Conservation (phyloP, 202 grass and related monocot species). For the Brachypodium distachyon region DNA sequence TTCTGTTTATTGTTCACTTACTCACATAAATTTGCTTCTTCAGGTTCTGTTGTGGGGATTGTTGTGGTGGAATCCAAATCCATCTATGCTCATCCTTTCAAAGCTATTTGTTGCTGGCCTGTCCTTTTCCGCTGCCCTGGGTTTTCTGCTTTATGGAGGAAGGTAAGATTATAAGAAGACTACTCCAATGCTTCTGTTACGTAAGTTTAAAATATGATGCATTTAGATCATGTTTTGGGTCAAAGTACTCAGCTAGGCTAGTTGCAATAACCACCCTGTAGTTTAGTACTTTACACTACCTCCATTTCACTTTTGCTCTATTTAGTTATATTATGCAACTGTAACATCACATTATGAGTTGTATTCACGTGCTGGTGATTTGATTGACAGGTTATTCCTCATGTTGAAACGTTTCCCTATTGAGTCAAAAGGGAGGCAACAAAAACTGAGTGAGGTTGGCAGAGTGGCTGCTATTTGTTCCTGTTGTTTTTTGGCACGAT, state of each 20-base stretch:
- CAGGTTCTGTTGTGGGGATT: slow-evolving; percentile 67
- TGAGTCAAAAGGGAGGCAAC: slow-evolving; percentile 82
- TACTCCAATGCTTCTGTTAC: background rate
- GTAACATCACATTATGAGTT: background rate
- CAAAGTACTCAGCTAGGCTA: background rate
- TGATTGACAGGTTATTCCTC: slow-evolving; percentile 57
- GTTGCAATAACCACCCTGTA: background rate
- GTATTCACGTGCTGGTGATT: background rate
- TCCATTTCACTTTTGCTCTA: background rate
- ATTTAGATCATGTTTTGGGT: background rate
- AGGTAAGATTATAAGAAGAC: slow-evolving; percentile 35
- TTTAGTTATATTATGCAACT: background rate
- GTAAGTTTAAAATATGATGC: background rate
- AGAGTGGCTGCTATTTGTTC: slow-evolving; percentile 56
- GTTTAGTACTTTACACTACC: background rate
- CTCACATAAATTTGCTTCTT: slow-evolving; percentile 11
- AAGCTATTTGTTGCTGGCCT: slow-evolving; percentile 79
- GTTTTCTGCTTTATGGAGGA: slow-evolving; percentile 59
- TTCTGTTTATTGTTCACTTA: background rate
- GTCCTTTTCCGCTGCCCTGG: slow-evolving; percentile 38
- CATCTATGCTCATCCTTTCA: slow-evolving; percentile 48
- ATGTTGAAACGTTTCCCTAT: slow-evolving; percentile 90
- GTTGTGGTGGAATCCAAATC: slow-evolving; percentile 71
- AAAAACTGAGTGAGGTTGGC: slow-evolving; percentile 83
- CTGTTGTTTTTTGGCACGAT: slow-evolving; percentile 39